A percentile compares a stretch with the other conserved stretches of the same genome.
These are phyloP conservation scores for Schizonepeta tenuifolia DNA, from an alignment of 257 asterid genomes.

Conservation along the genomic window DNA sequence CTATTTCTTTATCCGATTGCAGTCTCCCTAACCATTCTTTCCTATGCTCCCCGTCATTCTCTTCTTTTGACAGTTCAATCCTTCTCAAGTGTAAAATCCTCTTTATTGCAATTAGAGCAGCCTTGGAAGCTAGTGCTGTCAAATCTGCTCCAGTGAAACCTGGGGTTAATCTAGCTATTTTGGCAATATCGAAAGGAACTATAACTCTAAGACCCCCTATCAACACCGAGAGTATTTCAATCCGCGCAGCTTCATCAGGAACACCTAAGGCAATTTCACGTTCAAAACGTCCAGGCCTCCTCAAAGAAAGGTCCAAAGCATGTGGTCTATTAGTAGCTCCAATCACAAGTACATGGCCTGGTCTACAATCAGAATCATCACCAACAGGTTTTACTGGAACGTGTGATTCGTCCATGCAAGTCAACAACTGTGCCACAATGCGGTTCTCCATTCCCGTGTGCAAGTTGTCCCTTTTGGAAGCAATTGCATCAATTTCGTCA, in stretches of 20 bases:
- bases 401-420: constrained; percentile 84
- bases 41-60: constrained; percentile 32
- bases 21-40: constrained; percentile 77
- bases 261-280: constrained; percentile 76
- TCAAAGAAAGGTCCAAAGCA: constrained; percentile 80
- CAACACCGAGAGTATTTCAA: constrained; percentile 72
- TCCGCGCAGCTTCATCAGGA: constrained; percentile 82
- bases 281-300: constrained; percentile 95
- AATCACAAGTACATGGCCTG: constrained; percentile 80
- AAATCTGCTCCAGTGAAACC: constrained; percentile 97
- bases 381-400: constrained; percentile 45
- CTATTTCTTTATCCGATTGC: constrained; percentile 70
- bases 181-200: constrained; percentile 74
- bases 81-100: constrained; percentile 62
- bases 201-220: constrained; percentile 66
- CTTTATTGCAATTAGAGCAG: constrained; percentile 83
- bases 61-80: constrained; percentile 41
- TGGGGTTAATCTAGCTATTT: constrained; percentile 80
- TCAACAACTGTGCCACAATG: constrained; percentile 83
- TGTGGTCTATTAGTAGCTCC: constrained; percentile 94
- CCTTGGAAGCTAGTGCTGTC: constrained; percentile 67
- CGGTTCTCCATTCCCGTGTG: constrained; percentile 88
- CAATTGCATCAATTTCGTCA: constrained; percentile 94
- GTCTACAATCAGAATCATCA: constrained; percentile 38
- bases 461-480: constrained; percentile 79